Percentiles rank a stretch among this genome's conserved stretches.
Evolutionary conservation across 2,329 filamentous ascomycete genomes (phyloP).

Genomic region (Dothistroma septosporum): DNA sequence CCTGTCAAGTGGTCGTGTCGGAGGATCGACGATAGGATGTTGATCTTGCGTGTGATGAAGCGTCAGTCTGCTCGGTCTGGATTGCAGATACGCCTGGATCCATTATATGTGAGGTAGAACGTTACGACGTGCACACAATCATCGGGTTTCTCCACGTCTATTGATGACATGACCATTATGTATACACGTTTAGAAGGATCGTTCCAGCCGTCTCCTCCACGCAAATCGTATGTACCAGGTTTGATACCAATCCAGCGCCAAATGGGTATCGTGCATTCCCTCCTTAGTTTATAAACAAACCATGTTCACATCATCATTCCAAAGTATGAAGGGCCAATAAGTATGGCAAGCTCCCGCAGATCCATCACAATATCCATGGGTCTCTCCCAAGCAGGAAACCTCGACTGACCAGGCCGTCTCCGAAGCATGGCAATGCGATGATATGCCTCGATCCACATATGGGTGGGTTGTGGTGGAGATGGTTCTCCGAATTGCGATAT

Average conservation of each 20-base stretch:
- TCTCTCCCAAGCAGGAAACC: slow-evolving; percentile 39
- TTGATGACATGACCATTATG: too few species aligned
- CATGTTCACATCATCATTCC: neutral
- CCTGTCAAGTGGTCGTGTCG: too few species aligned
- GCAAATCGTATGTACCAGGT: neutral
- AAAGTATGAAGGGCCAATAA: slow-evolving; percentile 11
- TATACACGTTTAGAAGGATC: too few species aligned
- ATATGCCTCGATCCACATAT: slow-evolving; percentile 39
- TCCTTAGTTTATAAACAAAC: neutral
- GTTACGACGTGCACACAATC: neutral
- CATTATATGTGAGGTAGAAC: too few species aligned
- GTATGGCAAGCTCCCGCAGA: slow-evolving; percentile 38
- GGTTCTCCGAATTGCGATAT: slow-evolving; percentile 38
- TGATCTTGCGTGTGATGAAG: too few species aligned
- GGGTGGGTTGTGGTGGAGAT: slow-evolving; percentile 13
- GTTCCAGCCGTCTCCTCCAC: too few species aligned
- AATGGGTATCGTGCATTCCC: neutral
- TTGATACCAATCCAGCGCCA: neutral
- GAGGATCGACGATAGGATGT: too few species aligned
- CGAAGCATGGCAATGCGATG: slow-evolving; percentile 39
- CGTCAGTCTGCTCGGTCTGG: too few species aligned
- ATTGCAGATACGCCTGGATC: too few species aligned
- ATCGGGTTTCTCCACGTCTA: too few species aligned
- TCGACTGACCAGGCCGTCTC: slow-evolving; percentile 31
- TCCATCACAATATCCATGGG: slow-evolving; percentile 40